A percentile compares a stretch with the other conserved stretches of the same genome.
These are phyloP conservation scores for Quercus engelmannii DNA, from an alignment of 306 rosid genomes.

Conservation along the genomic window DNA sequence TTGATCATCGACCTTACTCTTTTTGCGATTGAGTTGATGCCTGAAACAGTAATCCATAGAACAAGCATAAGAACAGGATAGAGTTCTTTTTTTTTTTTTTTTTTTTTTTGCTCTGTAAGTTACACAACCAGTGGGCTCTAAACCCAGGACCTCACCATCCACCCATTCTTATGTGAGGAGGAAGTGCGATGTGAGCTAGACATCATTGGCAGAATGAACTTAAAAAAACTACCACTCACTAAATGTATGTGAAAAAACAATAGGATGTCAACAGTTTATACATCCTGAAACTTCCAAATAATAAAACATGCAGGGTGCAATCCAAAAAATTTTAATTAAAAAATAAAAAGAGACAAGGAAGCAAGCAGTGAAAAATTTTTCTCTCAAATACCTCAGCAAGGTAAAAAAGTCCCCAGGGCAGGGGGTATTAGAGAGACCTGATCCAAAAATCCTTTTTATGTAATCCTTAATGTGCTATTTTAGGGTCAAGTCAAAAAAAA, in stretches of 20 bases:
- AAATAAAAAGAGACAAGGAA: not conserved
- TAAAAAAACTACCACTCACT: not conserved
- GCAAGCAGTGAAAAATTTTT: not conserved
- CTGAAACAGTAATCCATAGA: conserved; percentile 42
- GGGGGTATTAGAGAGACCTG: too few relatives aligned
- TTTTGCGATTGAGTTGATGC: conserved; percentile 71
- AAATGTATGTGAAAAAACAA: not conserved
- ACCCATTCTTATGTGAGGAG: too few relatives aligned
- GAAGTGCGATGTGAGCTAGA: too few relatives aligned
- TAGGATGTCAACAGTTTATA: not conserved
- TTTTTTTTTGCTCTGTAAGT: too few relatives aligned
- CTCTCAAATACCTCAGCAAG: not conserved
- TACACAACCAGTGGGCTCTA: too few relatives aligned
- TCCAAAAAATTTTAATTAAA: not conserved
- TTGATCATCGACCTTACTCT: conserved; percentile 51
- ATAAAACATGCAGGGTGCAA: not conserved
- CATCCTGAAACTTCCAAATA: not conserved
- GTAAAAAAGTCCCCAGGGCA: not conserved
- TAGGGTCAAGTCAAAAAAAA: not conserved
- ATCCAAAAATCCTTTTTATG: not conserved
- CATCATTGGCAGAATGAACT: not conserved
- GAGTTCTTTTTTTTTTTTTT: too few relatives aligned
- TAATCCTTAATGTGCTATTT: not conserved
- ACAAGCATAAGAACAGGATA: not conserved
- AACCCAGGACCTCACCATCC: too few relatives aligned